A percentile compares a stretch with the other conserved stretches of the same genome.
Evolutionary conservation across 345 rosid species (phyloP).

Genomic region (Rhodomyrtus tomentosa): DNA sequence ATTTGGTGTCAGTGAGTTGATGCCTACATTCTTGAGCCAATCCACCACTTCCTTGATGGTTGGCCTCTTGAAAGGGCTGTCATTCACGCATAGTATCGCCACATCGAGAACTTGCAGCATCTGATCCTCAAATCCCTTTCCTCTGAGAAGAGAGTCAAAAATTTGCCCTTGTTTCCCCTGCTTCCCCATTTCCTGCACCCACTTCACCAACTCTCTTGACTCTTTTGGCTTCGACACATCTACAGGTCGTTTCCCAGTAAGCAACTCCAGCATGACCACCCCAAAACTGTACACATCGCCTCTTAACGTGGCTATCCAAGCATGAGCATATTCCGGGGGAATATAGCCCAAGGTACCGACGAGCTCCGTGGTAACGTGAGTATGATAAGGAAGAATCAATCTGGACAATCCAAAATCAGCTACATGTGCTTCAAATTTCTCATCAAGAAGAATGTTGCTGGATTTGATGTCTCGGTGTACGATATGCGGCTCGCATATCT

Average conservation of each 20-base stretch:
- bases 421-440: constrained; percentile 26
- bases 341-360: constrained; percentile 39
- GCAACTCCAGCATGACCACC: constrained; percentile 36
- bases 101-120: constrained; percentile 25
- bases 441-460: constrained; percentile 39
- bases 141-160: constrained; percentile 24
- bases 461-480: constrained; percentile 44
- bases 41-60: constrained; percentile 28
- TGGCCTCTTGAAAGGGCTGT: constrained; percentile 32
- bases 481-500: constrained; percentile 14
- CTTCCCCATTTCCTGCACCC: constrained; percentile 27
- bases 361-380: constrained; percentile 35
- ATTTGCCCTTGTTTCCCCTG: constrained; percentile 22
- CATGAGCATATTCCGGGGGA: constrained; percentile 36
- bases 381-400: constrained; percentile 31
- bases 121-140: constrained; percentile 30
- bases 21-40: constrained; percentile 8
- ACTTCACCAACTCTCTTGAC: constrained; percentile 25
- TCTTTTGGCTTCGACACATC: constrained; percentile 24
- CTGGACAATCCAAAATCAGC: constrained; percentile 37
- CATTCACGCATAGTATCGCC: constrained; percentile 26
- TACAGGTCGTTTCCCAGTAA: constrained; percentile 32
- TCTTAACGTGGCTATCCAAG: constrained; percentile 37
- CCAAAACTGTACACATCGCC: constrained; percentile 45
- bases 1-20: neutral